Conservation (phyloP, 768 basidiomycete species). For the Amylocystis lapponica region DNA sequence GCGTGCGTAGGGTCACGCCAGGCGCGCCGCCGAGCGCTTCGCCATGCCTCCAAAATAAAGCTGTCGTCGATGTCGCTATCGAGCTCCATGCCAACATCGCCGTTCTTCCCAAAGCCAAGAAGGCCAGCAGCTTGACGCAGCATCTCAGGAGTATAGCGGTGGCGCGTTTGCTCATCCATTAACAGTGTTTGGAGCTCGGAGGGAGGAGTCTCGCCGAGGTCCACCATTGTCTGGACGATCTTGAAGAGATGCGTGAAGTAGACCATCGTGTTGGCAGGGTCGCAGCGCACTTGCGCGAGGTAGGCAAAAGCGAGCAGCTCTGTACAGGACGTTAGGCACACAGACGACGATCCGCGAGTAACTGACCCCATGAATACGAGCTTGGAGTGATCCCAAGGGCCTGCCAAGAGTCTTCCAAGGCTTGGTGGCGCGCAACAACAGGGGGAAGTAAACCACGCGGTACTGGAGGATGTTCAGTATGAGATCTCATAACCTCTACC, state of each 20-base stretch:
- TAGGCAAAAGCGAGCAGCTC: constrained; percentile 77
- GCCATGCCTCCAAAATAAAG: constrained; percentile 71
- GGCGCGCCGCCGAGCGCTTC: constrained; percentile 48
- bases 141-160: constrained; percentile 59
- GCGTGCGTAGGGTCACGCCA: constrained; percentile 43
- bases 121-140: constrained; percentile 37
- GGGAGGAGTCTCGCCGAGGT: constrained; percentile 40
- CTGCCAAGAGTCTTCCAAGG: constrained; percentile 36
- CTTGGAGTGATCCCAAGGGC: constrained; percentile 61
- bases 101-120: constrained; percentile 66
- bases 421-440: constrained; percentile 34
- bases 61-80: constrained; percentile 63
- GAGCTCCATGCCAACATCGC: constrained; percentile 58
- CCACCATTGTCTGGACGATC: constrained; percentile 46
- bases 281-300: constrained; percentile 75
- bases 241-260: constrained; percentile 59
- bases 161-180: constrained; percentile 54
- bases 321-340: constrained; percentile 22
- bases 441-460: constrained; percentile 45
- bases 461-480: constrained; percentile 33
- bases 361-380: constrained; percentile 59
- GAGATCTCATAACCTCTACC: neutral
- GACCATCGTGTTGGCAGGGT: constrained; percentile 53
- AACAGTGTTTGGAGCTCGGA: constrained; percentile 55
- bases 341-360: neutral